Evolutionary conservation across 371 early-diverging fungal species (phyloP), one percentile per base, ranked within the genome.

Genomic region (Mucor mucedo): DNA sequence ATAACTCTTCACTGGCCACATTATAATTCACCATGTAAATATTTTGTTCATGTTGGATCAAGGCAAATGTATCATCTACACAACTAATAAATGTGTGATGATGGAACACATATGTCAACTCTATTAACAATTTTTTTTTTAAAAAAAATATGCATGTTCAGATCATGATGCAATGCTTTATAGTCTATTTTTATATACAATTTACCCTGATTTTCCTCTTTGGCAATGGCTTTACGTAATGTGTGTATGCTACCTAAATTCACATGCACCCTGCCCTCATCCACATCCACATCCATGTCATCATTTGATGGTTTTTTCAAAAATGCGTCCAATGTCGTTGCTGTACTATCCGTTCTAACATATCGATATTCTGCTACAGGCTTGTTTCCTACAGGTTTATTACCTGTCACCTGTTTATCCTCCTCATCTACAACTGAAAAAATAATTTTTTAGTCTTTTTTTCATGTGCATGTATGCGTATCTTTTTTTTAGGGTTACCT

Each of bases 81-180:
- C 86, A 84, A n/a, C 97, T 97, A n/a, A 97, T 95, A 77, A 93
- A 93, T 0, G 88, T 87, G 71, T 95, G 94, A 52, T 90, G 83
- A 14, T 79, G 68, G 57, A 97, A 84, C 4, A 96, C 71, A 2
- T 81, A 79, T 0, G 93, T 91, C 52, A 94, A 62, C 4, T 85
- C 93, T 80, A 35, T 35, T 35, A 6, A 35, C 4, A 35, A 8
- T 35, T 35, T 35, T 35, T 35, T 35, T 21, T 21, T 21, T 21
- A 21, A 21, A 21, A 21, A 21, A 21, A 21, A 21, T 0, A 21
- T 21, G n/a, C n/a, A 21, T 21, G 21, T 21, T 0, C 21, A 21
- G 21, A 21, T 21, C 21, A 21, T 21, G 21, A 21, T 21, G 21
- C 0, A 21, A 21, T 21, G 21, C 21, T 52, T 33, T 67, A 52